phyloP scores from a whole-genome alignment of 129 eudicot species.

The Flaveria trinervia region DNA sequence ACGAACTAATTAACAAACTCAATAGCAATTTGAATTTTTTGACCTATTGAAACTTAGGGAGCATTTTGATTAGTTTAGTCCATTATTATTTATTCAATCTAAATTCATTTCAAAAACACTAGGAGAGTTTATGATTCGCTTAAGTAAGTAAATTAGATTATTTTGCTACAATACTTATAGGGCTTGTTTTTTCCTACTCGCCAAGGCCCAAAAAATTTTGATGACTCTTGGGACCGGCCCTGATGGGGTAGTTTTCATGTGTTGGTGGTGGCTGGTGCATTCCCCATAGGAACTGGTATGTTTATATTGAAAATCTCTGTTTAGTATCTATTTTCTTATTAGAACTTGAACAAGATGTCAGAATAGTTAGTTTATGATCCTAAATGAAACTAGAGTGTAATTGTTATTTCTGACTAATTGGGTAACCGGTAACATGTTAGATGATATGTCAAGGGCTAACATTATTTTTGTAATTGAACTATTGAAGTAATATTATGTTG shows the following conservation, averaged over 20 bases:
- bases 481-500: background rate
- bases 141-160: too few species aligned
- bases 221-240: too few species aligned
- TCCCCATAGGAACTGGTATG: background rate
- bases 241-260: background rate
- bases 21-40: too few species aligned
- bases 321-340: background rate
- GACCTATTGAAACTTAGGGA: too few species aligned
- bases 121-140: too few species aligned
- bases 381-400: background rate
- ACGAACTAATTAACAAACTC: too few species aligned
- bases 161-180: too few species aligned
- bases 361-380: background rate
- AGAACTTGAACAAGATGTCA: constrained; percentile 4
- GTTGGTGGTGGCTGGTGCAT: background rate
- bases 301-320: background rate
- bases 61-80: too few species aligned
- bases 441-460: background rate
- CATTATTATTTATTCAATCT: too few species aligned
- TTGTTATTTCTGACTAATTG: background rate
- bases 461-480: background rate
- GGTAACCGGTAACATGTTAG: background rate
- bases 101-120: too few species aligned
- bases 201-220: too few species aligned
- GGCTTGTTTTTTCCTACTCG: too few species aligned